These are phyloP conservation scores for Wickerhamomyces sp. DNA, from an alignment of 1,139 yeast genomes.

Conservation along the genomic window DNA sequence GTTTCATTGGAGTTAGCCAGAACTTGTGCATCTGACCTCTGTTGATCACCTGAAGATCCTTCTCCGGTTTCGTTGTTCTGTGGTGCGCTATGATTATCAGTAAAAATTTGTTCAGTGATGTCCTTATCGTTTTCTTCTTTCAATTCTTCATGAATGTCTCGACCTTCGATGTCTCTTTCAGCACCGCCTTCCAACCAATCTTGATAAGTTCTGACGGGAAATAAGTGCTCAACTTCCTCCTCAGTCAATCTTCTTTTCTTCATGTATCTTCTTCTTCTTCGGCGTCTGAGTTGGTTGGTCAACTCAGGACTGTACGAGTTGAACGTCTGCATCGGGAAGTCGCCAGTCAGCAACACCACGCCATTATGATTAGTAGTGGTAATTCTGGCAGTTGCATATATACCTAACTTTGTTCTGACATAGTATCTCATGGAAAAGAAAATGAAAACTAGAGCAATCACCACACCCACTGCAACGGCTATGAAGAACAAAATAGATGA, in stretches of 20 bases:
- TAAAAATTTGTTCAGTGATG: too few species aligned
- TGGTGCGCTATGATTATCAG: slow-evolving; percentile 5
- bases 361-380: slow-evolving; percentile 23
- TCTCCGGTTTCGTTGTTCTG: slow-evolving; percentile 2
- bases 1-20: neutral
- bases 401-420: slow-evolving; percentile 49
- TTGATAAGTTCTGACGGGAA: slow-evolving; percentile 58
- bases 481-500: slow-evolving; percentile 58
- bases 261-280: slow-evolving; percentile 21
- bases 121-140: slow-evolving; percentile 23
- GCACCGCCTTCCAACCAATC: slow-evolving; percentile 53
- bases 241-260: slow-evolving; percentile 52
- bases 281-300: slow-evolving; percentile 11
- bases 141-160: slow-evolving; percentile 20
- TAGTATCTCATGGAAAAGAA: slow-evolving; percentile 58
- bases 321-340: slow-evolving; percentile 20
- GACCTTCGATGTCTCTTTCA: slow-evolving; percentile 21
- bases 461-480: slow-evolving; percentile 58
- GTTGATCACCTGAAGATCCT: neutral
- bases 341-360: slow-evolving; percentile 18
- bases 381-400: slow-evolving; percentile 40
- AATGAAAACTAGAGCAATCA: slow-evolving; percentile 48
- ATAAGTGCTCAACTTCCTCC: slow-evolving; percentile 58
- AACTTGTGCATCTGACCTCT: neutral
- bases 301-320: slow-evolving; percentile 15